A percentile compares a stretch with the other conserved stretches of the same genome.
Conservation (phyloP, 805 yeast genomes). For the Candida yuanshanica region DNA sequence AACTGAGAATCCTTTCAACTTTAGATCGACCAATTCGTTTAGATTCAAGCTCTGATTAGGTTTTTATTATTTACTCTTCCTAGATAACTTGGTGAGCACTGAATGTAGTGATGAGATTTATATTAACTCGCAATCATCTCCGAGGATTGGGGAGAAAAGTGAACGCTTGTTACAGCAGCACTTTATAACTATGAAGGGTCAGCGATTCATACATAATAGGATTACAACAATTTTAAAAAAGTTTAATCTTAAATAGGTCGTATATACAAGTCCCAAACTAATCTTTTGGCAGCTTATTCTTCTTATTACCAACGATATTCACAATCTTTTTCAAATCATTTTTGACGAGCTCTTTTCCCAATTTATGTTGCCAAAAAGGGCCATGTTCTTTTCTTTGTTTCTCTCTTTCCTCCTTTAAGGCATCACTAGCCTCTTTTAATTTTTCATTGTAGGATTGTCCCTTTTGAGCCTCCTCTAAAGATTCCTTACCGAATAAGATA, state of each 20-base stretch:
- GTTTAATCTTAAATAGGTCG: neutral
- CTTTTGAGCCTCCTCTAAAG: slow-evolving; percentile 64
- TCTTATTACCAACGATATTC: slow-evolving; percentile 10
- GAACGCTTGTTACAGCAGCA: no score
- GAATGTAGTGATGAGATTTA: no score
- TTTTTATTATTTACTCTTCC: no score
- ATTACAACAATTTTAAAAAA: no score
- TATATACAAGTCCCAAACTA: slow-evolving; percentile 2
- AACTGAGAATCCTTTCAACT: no score
- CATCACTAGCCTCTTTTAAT: slow-evolving; percentile 17
- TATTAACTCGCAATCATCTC: no score
- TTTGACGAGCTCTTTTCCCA: slow-evolving; percentile 15
- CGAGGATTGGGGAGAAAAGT: no score
- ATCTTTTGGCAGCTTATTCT: slow-evolving; percentile 1
- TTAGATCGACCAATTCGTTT: no score
- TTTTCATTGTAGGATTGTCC: slow-evolving; percentile 20
- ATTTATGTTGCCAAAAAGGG: slow-evolving; percentile 18
- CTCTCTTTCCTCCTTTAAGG: slow-evolving; percentile 14
- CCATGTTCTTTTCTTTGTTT: slow-evolving; percentile 19
- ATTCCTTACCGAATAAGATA: slow-evolving; percentile 72
- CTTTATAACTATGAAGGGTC: no score
- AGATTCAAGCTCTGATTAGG: no score
- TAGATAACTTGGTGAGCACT: no score
- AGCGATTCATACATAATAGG: no score
- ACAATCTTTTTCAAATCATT: slow-evolving; percentile 18